Evolutionary conservation across 2,329 filamentous ascomycete genomes (phyloP).

Genomic region (Penicillium thymicola): DNA sequence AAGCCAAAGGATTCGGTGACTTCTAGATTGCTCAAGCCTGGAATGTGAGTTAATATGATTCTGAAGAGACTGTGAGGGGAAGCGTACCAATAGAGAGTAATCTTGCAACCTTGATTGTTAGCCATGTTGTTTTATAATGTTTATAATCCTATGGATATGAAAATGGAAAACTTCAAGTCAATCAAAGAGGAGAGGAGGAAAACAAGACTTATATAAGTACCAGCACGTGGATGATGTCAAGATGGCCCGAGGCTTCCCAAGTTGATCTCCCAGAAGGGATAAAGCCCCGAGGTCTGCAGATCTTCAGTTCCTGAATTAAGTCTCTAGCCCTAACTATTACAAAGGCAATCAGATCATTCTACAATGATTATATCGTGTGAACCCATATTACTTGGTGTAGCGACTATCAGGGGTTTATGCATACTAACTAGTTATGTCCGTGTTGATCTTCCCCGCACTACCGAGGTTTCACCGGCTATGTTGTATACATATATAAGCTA

Average conservation of each 20-base stretch:
- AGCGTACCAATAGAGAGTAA: slow-evolving; percentile 63
- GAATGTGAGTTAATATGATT: background rate
- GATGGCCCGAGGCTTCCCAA: slow-evolving; percentile 1
- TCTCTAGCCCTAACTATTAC: background rate
- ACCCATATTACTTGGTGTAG: background rate
- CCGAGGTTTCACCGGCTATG: too few species aligned
- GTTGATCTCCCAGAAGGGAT: background rate
- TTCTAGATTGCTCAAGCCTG: slow-evolving; percentile 80
- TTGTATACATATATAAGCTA: too few species aligned
- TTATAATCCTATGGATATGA: background rate
- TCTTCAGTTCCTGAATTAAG: background rate
- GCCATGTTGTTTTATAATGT: slow-evolving; percentile 11
- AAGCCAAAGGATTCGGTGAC: slow-evolving; percentile 80
- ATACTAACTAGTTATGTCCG: too few species aligned
- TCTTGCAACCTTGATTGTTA: slow-evolving; percentile 44
- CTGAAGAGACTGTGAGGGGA: background rate
- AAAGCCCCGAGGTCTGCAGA: background rate
- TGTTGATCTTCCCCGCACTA: too few species aligned
- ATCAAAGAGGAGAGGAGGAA: too few species aligned
- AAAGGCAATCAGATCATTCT: background rate
- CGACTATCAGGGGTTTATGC: too few species aligned
- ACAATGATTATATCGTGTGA: background rate
- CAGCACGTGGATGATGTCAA: slow-evolving; percentile 4
- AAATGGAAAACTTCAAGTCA: background rate
- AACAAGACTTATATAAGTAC: background rate